Conservation (phyloP, 1,284 basidiomycete genomes). For the Mycena citricolor region DNA sequence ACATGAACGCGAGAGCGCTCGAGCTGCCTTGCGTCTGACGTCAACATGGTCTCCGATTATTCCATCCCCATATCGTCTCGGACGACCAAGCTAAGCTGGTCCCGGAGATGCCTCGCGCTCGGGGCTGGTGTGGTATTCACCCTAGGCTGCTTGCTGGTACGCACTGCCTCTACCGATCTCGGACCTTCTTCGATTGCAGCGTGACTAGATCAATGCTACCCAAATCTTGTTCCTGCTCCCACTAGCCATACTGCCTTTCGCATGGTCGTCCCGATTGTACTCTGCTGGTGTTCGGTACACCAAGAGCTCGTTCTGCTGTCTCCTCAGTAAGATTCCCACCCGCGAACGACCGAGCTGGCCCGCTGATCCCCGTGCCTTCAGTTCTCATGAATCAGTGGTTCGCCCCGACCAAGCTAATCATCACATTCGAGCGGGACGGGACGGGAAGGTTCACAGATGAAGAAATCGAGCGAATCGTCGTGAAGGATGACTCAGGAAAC, state of each 20-base stretch:
- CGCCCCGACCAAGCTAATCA: conserved; percentile 71
- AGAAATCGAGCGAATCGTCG: conserved; percentile 55
- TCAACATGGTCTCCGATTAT: too few species aligned
- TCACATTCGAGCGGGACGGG: conserved; percentile 75
- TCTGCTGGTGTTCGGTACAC: conserved; percentile 72
- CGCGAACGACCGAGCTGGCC: neutral
- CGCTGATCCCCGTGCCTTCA: conserved; percentile 31
- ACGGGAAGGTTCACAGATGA: conserved; percentile 57
- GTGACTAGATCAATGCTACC: conserved; percentile 48
- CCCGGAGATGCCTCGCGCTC: conserved; percentile 40
- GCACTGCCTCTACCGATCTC: too few species aligned
- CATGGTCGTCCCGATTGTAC: conserved; percentile 51
- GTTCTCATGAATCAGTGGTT: conserved; percentile 82
- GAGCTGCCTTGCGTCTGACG: too few species aligned
- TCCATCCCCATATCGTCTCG: conserved; percentile 10
- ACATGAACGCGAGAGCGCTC: too few species aligned
- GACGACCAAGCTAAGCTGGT: conserved; percentile 7
- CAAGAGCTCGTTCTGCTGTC: conserved; percentile 77
- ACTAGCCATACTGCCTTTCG: conserved; percentile 56
- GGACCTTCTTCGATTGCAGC: neutral
- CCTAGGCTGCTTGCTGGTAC: conserved; percentile 58
- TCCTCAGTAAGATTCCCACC: conserved; percentile 55
- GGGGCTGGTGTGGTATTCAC: conserved; percentile 66
- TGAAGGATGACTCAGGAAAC: conserved; percentile 56
- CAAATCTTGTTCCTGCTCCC: conserved; percentile 73